These are phyloP conservation scores for Rhododendron simsii DNA, from an alignment of 148 eudicot genomes.

Conservation along the genomic window DNA sequence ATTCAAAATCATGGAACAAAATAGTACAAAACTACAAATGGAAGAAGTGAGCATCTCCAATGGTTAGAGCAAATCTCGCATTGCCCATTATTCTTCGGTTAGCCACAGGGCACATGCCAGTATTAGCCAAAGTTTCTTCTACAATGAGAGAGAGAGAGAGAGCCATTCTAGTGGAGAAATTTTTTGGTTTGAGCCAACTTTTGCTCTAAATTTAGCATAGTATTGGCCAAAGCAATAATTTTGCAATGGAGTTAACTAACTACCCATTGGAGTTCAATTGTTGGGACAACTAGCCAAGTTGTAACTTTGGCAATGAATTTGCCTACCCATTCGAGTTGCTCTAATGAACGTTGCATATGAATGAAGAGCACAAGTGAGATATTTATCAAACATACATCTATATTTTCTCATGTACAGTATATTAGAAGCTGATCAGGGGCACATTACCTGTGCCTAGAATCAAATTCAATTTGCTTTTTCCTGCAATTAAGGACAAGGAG, in stretches of 20 bases:
- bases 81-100: not conserved
- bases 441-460: constrained; percentile 4
- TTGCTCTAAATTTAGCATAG: not conserved
- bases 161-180: not conserved
- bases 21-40: not conserved
- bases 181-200: not conserved
- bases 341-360: not conserved
- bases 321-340: not conserved
- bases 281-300: not conserved
- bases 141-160: not conserved
- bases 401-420: not conserved
- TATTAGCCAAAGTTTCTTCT: not conserved
- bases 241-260: not conserved
- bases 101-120: not conserved
- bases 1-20: not conserved
- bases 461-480: not conserved
- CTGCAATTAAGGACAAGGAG: not conserved
- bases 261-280: not conserved
- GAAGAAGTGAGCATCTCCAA: not conserved
- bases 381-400: not conserved
- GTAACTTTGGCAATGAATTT: not conserved
- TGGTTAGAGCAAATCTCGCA: not conserved
- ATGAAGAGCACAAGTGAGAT: not conserved
- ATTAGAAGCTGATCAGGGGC: not conserved
- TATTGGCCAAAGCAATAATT: not conserved